A percentile compares a stretch with the other conserved stretches of the same genome.
These are phyloP conservation scores for Collybiopsis confluens DNA, from an alignment of 768 basidiomycete genomes.

Conservation along the genomic window DNA sequence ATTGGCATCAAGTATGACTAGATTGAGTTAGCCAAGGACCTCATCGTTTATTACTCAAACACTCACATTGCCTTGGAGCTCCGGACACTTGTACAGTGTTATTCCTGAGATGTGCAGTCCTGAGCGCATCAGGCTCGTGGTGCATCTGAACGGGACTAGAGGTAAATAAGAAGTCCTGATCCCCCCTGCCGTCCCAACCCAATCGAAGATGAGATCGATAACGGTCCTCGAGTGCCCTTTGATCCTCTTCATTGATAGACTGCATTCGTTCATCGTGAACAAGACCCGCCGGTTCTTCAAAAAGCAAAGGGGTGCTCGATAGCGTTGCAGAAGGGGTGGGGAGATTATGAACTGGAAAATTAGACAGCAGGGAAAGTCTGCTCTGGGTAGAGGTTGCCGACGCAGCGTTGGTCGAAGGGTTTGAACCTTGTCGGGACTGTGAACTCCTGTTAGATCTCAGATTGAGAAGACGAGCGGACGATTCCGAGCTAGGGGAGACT, in stretches of 20 bases:
- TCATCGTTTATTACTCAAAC: not conserved
- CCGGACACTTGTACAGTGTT: conserved; percentile 1
- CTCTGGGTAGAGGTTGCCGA: conserved; percentile 12
- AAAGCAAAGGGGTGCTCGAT: conserved; percentile 30
- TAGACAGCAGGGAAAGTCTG: conserved; percentile 36
- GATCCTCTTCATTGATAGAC: not conserved
- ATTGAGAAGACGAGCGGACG: not conserved
- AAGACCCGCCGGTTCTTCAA: conserved; percentile 37
- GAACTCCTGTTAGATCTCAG: not conserved
- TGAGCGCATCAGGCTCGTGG: not conserved
- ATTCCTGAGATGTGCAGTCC: not conserved
- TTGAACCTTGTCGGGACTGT: conserved; percentile 18
- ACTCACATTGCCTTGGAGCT: conserved; percentile 19
- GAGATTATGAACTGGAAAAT: conserved; percentile 34
- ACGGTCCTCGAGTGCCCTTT: not conserved
- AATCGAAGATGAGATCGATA: not conserved
- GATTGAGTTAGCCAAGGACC: not conserved
- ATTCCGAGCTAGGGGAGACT: conserved; percentile 2
- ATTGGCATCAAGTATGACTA: conserved; percentile 41
- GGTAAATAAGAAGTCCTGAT: not conserved
- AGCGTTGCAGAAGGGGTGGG: conserved; percentile 29
- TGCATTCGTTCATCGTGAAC: conserved; percentile 6
- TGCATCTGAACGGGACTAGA: conserved; percentile 7
- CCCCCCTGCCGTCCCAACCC: not conserved
- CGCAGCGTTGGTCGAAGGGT: conserved; percentile 18